Percentiles rank a stretch among this genome's conserved stretches.
These are phyloP conservation scores for Fusarium coffeatum DNA, from an alignment of 2,329 filamentous ascomycete species.

Conservation along the genomic window DNA sequence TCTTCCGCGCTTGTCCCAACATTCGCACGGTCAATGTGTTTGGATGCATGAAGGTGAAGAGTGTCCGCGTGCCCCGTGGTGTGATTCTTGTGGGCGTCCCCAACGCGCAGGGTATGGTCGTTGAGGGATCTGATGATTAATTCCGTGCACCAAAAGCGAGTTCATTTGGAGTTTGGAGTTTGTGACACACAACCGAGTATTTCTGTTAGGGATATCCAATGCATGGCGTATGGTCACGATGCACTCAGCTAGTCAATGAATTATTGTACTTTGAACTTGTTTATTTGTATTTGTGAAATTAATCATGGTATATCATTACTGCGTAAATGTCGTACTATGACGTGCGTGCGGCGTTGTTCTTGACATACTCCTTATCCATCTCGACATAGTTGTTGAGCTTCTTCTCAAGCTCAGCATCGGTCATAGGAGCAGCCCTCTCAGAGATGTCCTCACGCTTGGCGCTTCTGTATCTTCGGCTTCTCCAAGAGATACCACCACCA, in stretches of 20 bases:
- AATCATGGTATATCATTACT: constrained; percentile 3
- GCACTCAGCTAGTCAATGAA: constrained; percentile 6
- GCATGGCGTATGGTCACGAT: constrained; percentile 14
- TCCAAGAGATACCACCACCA: constrained; percentile 42
- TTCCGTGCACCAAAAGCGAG: constrained; percentile 1
- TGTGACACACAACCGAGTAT: neutral
- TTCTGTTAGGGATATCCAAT: neutral
- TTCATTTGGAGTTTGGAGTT: constrained; percentile 17
- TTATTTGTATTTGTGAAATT: neutral
- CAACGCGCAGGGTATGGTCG: constrained; percentile 70
- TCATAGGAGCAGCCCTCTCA: constrained; percentile 32
- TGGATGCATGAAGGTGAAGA: constrained; percentile 72
- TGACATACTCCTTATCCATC: constrained; percentile 51
- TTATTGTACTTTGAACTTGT: neutral
- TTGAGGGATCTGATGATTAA: constrained; percentile 56
- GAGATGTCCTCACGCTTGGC: constrained; percentile 3
- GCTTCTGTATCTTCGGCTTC: constrained; percentile 29
- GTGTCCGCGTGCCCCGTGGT: constrained; percentile 64
- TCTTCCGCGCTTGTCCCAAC: constrained; percentile 73
- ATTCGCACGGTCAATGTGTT: constrained; percentile 71
- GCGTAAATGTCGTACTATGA: constrained; percentile 1
- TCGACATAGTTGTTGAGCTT: constrained; percentile 53
- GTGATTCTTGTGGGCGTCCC: constrained; percentile 69
- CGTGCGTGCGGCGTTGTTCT: constrained; percentile 27
- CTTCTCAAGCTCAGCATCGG: constrained; percentile 54